Evolutionary conservation across 2,329 filamentous ascomycete species (phyloP).

Genomic region (Aspergillus sp.): DNA sequence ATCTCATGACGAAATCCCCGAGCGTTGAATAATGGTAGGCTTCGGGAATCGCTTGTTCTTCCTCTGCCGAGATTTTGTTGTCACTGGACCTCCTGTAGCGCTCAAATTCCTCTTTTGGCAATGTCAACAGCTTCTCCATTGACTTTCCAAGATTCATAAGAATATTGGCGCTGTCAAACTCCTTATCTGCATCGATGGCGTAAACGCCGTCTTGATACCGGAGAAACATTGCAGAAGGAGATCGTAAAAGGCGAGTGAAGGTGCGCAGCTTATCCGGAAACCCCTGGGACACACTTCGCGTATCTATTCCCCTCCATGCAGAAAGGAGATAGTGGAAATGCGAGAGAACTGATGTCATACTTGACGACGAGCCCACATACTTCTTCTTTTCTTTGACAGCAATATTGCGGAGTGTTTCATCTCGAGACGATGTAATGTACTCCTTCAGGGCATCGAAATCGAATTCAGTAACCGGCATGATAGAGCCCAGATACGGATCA

Average conservation of each 20-base stretch:
- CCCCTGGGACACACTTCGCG: conserved; percentile 59
- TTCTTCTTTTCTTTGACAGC: conserved; percentile 65
- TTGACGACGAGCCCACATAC: conserved; percentile 93
- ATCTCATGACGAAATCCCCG: conserved; percentile 88
- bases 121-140: conserved; percentile 90
- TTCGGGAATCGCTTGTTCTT: conserved; percentile 68
- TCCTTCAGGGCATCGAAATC: conserved; percentile 81
- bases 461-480: conserved; percentile 92
- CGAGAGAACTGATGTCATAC: conserved; percentile 80
- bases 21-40: conserved; percentile 83
- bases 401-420: conserved; percentile 64
- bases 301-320: conserved; percentile 69
- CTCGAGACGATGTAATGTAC: conserved; percentile 89
- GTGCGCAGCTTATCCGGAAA: conserved; percentile 59
- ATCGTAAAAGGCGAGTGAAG: conserved; percentile 68
- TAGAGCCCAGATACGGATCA: conserved; percentile 84
- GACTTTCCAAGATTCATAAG: conserved; percentile 90
- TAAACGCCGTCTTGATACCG: conserved; percentile 80
- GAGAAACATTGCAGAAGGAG: conserved; percentile 76
- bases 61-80: conserved; percentile 61
- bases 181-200: conserved; percentile 93
- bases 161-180: conserved; percentile 78
- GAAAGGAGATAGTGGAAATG: conserved; percentile 95
- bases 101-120: conserved; percentile 78
- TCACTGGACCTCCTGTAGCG: conserved; percentile 68